Percentiles rank a stretch among this genome's conserved stretches.
phyloP scores from a whole-genome alignment of 2,329 filamentous ascomycete genomes.

The Chrysosporium keratinophilum region DNA sequence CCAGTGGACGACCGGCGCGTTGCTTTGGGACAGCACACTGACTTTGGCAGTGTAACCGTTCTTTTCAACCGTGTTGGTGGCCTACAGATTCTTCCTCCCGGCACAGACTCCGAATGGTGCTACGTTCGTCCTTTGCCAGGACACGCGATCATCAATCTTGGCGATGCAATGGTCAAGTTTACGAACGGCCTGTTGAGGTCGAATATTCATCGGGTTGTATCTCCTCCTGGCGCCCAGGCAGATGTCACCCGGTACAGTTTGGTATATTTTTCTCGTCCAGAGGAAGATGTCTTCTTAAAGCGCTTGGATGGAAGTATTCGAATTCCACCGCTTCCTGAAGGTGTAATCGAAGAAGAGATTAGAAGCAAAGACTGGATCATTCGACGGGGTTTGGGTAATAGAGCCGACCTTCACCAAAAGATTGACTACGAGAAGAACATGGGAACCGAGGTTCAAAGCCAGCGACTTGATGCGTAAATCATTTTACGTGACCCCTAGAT shows the following conservation, averaged over 20 bases:
- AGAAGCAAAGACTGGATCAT: slow-evolving; percentile 37
- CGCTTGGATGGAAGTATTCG: slow-evolving; percentile 28
- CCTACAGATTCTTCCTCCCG: slow-evolving; percentile 43
- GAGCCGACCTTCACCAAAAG: slow-evolving; percentile 22
- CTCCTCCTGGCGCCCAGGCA: slow-evolving; percentile 40
- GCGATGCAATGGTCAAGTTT: slow-evolving; percentile 38
- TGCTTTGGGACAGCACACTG: slow-evolving; percentile 45
- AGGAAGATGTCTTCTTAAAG: slow-evolving; percentile 39
- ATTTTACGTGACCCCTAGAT: not conserved
- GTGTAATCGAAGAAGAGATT: slow-evolving; percentile 28
- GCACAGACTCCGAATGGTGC: slow-evolving; percentile 37
- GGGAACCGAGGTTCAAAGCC: slow-evolving; percentile 29
- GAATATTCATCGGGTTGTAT: slow-evolving; percentile 42
- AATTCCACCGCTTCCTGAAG: slow-evolving; percentile 27
- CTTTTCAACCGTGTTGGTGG: slow-evolving; percentile 49
- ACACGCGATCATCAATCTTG: slow-evolving; percentile 38
- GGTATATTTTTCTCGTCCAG: slow-evolving; percentile 46
- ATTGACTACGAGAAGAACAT: slow-evolving; percentile 27
- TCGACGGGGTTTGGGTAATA: slow-evolving; percentile 29
- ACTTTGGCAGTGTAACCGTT: slow-evolving; percentile 47
- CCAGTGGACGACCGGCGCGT: slow-evolving; percentile 33
- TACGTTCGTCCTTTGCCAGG: slow-evolving; percentile 45
- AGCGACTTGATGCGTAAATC: slow-evolving; percentile 22
- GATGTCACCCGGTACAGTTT: slow-evolving; percentile 41
- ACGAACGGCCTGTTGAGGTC: slow-evolving; percentile 33